Evolutionary conservation across 2,329 filamentous ascomycete species (phyloP).

Genomic region (Ampelomyces quisqualis): DNA sequence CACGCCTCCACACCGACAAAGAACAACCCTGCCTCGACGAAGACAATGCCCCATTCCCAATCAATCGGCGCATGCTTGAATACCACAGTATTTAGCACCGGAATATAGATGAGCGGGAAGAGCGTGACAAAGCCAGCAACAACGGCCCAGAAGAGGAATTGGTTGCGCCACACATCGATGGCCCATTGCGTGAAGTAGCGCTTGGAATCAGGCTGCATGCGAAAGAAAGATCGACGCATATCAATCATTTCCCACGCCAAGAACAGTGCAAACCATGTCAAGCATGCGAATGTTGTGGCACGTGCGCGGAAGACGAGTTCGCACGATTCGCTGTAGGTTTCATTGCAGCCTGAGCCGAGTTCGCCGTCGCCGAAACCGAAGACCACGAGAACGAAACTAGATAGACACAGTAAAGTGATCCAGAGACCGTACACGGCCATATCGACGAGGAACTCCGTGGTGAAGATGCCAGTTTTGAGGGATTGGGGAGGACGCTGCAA

Average conservation of each 20-base stretch:
- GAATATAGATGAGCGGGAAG: constrained; percentile 62
- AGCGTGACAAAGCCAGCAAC: constrained; percentile 49
- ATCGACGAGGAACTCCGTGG: constrained; percentile 41
- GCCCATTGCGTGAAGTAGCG: constrained; percentile 58
- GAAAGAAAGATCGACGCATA: constrained; percentile 72
- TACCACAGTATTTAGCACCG: constrained; percentile 63
- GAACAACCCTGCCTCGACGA: constrained; percentile 62
- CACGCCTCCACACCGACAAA: constrained; percentile 64
- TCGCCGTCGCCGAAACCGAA: constrained; percentile 38
- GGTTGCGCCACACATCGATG: constrained; percentile 68
- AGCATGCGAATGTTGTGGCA: constrained; percentile 70
- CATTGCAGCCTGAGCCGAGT: constrained; percentile 41
- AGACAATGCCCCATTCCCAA: constrained; percentile 71
- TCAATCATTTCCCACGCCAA: constrained; percentile 78
- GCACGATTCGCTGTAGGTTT: constrained; percentile 32
- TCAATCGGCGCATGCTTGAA: constrained; percentile 66
- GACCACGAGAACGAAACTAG: constrained; percentile 41
- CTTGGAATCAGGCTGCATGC: constrained; percentile 65
- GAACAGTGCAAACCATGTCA: constrained; percentile 76
- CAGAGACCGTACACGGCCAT: constrained; percentile 44
- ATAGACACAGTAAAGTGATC: constrained; percentile 35
- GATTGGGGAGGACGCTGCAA: constrained; percentile 75
- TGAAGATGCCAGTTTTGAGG: constrained; percentile 43
- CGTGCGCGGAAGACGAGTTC: constrained; percentile 55
- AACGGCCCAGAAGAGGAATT: constrained; percentile 58